Conservation (phyloP, 2,329 filamentous ascomycete species). For the Fusarium sp. region DNA sequence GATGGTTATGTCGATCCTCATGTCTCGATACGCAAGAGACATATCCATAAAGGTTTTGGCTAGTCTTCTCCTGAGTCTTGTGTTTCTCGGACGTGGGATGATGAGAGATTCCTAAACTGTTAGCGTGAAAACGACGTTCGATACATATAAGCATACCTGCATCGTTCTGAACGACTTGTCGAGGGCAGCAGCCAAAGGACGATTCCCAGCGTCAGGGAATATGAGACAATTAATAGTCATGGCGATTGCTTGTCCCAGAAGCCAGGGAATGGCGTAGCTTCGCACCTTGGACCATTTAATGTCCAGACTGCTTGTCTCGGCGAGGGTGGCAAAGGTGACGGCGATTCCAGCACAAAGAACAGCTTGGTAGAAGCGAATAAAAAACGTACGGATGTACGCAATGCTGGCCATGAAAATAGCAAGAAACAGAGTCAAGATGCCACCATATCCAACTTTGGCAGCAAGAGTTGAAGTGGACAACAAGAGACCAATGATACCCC, state of each 20-base stretch:
- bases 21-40: conserved; percentile 67
- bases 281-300: conserved; percentile 64
- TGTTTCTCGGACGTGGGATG: conserved; percentile 47
- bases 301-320: conserved; percentile 56
- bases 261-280: conserved; percentile 67
- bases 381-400: conserved; percentile 66
- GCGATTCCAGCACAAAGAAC: conserved; percentile 68
- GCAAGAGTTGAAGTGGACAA: conserved; percentile 63
- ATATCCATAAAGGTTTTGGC: conserved; percentile 66
- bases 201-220: conserved; percentile 67
- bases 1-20: conserved; percentile 67
- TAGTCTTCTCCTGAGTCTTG: conserved; percentile 56
- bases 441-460: conserved; percentile 63
- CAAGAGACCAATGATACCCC: conserved; percentile 66
- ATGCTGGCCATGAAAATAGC: conserved; percentile 64
- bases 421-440: conserved; percentile 67
- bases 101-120: conserved; percentile 48
- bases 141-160: conserved; percentile 49
- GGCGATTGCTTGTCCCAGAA: conserved; percentile 65
- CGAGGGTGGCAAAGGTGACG: conserved; percentile 65
- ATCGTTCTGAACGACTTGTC: conserved; percentile 61
- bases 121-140: not conserved
- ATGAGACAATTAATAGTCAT: conserved; percentile 61
- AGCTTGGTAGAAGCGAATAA: conserved; percentile 67
- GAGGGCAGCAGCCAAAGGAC: conserved; percentile 61